Conservation (phyloP, 2,329 filamentous ascomycete species). For the Thelonectria blattea region DNA sequence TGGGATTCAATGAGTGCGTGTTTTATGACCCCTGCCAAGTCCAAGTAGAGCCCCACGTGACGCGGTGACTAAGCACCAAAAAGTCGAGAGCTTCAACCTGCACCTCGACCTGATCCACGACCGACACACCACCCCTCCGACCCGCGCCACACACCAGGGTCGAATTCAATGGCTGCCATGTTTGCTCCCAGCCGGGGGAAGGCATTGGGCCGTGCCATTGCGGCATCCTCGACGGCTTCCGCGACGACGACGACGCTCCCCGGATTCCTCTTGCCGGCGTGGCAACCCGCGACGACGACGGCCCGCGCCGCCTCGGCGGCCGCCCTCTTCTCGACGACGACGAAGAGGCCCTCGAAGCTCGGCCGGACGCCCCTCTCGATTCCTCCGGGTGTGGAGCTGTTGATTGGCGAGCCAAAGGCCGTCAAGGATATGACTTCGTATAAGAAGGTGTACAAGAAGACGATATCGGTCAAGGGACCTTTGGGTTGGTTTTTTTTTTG, state of each 20-base stretch:
- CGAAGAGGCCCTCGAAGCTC: conserved; percentile 77
- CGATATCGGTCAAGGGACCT: conserved; percentile 79
- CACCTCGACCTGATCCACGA: conserved; percentile 22
- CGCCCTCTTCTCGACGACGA: conserved; percentile 71
- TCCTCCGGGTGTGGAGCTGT: conserved; percentile 82
- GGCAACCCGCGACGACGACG: conserved; percentile 60
- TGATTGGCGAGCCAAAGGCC: conserved; percentile 66
- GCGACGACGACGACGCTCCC: conserved; percentile 59
- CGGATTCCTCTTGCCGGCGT: conserved; percentile 74
- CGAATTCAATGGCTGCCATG: conserved; percentile 57
- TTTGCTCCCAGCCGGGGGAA: conserved; percentile 68
- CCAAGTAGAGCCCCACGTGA: conserved; percentile 35
- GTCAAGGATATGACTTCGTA: conserved; percentile 64
- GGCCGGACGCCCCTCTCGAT: conserved; percentile 81
- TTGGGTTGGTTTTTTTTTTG: conserved; percentile 61
- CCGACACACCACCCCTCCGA: conserved; percentile 23
- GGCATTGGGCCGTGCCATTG: conserved; percentile 60
- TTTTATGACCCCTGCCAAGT: neutral
- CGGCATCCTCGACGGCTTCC: conserved; percentile 52
- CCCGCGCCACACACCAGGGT: conserved; percentile 11
- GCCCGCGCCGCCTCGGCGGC: conserved; percentile 38
- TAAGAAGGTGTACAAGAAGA: conserved; percentile 66
- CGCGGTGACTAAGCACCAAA: conserved; percentile 44
- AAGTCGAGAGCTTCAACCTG: conserved; percentile 37
- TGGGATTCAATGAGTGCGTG: neutral